Base-by-base conservation (phyloP, 2,329 filamentous ascomycete genomes). In the Xylaria arbuscula region DNA sequence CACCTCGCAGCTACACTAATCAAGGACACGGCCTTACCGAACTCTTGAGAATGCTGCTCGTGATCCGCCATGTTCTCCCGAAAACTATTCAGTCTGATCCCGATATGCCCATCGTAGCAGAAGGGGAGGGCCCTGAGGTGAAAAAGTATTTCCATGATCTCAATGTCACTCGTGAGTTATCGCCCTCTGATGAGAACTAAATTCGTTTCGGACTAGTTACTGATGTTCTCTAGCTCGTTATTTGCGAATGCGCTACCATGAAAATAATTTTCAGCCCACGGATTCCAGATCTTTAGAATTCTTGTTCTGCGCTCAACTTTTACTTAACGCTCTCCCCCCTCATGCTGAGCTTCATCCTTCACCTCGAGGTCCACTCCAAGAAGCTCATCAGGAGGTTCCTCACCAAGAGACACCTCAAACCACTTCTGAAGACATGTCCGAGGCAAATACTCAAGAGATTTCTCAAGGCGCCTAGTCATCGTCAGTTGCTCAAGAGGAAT, bases 21-120 rank as follows among this genome's bases (percentile, higher is more conserved):
- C 88, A 90, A 71, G 88, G 88, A 17, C 84, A 86, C 54, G 84
- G 85, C 40, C 82, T 91, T 7, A 87, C 87, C 5, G 83, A 87
- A 53, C 78, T 90, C 47, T 77, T 91, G 58, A 85, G 86, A 75
- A 89, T 90, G 86, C 82, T 91, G 3, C 77, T 90, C 10, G 81
- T 81, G n/a, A 89, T 90, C 64, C 83, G 89, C 47, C 86, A 87
- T 68, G 85, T 87, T 0, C 81, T 89, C 5, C 89, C 89, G 1
- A 84, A 84, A 70, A 88, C 86, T 0, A 76, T 80, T 28, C 75
- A 78, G 34, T 80, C 83, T 1, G 80, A 81, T 47, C 74, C 80
- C 0, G 82, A 87, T 59, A 85, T 84, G 2, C 84, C 86, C 60
- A 78, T 89, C 13, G 76, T 81, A 2, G 81, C 83, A 0, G 81